Conservation (phyloP, 768 basidiomycete genomes). For the Pulveroboletus sp. region DNA sequence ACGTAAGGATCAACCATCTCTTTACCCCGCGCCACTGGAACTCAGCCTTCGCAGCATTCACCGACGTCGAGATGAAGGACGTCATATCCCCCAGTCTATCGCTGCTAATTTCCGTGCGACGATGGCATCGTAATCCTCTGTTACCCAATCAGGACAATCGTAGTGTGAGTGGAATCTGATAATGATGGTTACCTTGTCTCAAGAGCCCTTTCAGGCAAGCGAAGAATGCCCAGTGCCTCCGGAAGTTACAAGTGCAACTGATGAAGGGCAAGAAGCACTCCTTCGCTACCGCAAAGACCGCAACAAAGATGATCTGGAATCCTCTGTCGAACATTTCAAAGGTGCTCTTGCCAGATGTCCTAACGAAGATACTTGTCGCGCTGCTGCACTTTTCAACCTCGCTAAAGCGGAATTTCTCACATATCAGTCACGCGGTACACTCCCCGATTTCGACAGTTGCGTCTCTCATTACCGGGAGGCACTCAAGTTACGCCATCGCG, state of each 20-base stretch:
- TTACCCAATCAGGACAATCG: neutral
- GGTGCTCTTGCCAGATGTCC: neutral
- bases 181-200: neutral
- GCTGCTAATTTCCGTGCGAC: neutral
- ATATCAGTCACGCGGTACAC: neutral
- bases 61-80: neutral
- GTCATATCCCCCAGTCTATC: neutral
- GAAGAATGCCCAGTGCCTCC: neutral
- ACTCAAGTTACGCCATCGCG: constrained; percentile 1
- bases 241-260: neutral
- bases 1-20: neutral
- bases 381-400: constrained; percentile 12
- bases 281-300: neutral
- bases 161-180: neutral
- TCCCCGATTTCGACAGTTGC: neutral
- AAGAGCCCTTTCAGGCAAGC: neutral
- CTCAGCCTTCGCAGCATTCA: neutral
- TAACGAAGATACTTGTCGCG: neutral
- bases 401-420: constrained; percentile 5
- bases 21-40: too few species aligned
- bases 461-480: constrained; percentile 1
- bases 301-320: neutral
- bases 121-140: neutral
- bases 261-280: constrained; percentile 2
- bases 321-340: constrained; percentile 4